Evolutionary conservation across 1,139 yeast genomes (phyloP).

Genomic region (Protomyces inouyei): DNA sequence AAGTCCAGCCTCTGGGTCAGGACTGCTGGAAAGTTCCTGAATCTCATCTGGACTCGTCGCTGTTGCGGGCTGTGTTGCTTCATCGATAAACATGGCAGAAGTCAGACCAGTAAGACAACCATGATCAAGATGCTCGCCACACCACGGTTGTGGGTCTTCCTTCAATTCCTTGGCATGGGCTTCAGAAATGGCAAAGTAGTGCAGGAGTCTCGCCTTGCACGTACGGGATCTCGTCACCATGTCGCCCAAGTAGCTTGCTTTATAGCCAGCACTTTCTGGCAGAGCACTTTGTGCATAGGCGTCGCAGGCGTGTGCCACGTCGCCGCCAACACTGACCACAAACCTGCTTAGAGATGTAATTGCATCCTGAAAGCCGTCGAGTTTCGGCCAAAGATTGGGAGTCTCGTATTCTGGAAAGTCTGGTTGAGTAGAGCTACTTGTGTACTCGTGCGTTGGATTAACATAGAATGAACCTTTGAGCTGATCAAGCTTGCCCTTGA

Average conservation of each 20-base stretch:
- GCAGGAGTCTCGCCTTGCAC: slow-evolving; percentile 57
- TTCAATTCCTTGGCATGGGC: slow-evolving; percentile 13
- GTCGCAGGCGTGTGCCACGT: slow-evolving; percentile 55
- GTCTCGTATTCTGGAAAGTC: slow-evolving; percentile 32
- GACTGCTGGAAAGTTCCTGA: slow-evolving; percentile 39
- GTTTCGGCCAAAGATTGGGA: slow-evolving; percentile 12
- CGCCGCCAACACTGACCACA: slow-evolving; percentile 50
- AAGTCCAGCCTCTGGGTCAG: slow-evolving; percentile 52
- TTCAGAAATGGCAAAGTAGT: slow-evolving; percentile 45
- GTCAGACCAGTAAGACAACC: slow-evolving; percentile 53
- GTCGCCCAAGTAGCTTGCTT: slow-evolving; percentile 44
- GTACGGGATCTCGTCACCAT: slow-evolving; percentile 52
- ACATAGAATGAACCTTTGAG: slow-evolving; percentile 59
- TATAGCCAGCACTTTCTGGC: slow-evolving; percentile 38
- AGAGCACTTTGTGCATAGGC: background rate
- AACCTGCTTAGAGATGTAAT: slow-evolving; percentile 42
- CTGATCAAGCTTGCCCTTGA: slow-evolving; percentile 47
- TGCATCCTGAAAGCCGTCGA: slow-evolving; percentile 35
- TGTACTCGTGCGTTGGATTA: slow-evolving; percentile 40
- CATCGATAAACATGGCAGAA: slow-evolving; percentile 50
- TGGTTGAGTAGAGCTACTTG: slow-evolving; percentile 48
- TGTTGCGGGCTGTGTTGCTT: background rate
- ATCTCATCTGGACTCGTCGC: slow-evolving; percentile 7
- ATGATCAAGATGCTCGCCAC: slow-evolving; percentile 63
- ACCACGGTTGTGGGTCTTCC: slow-evolving; percentile 47